phyloP scores from a whole-genome alignment of 192 early-diverging fungal genomes.

The Mortierella claussenii region DNA sequence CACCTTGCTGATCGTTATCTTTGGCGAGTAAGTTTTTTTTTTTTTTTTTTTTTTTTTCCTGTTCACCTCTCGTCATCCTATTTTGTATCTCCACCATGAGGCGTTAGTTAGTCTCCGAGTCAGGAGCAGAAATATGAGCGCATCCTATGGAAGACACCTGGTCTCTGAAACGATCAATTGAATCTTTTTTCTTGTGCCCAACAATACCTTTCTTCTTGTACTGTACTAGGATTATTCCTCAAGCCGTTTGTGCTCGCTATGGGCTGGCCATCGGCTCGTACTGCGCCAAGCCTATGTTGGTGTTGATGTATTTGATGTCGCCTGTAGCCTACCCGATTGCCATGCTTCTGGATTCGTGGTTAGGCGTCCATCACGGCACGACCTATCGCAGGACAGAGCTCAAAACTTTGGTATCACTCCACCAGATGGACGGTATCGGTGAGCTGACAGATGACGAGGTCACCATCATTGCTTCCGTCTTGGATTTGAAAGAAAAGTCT shows the following conservation, averaged over 20 bases:
- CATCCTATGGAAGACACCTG: too few species aligned
- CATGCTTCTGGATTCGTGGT: slow-evolving; percentile 82
- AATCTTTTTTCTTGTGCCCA: too few species aligned
- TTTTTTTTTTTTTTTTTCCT: background rate
- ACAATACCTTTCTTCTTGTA: too few species aligned
- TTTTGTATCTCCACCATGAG: too few species aligned
- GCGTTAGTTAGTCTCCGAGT: too few species aligned
- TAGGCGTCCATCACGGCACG: slow-evolving; percentile 90
- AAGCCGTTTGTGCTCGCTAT: slow-evolving; percentile 89
- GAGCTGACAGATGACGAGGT: slow-evolving; percentile 82
- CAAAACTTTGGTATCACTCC: slow-evolving; percentile 81
- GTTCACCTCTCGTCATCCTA: background rate
- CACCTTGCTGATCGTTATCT: slow-evolving; percentile 90
- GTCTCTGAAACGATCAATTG: too few species aligned
- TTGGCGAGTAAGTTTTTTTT: slow-evolving; percentile 82
- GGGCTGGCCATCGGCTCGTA: slow-evolving; percentile 93
- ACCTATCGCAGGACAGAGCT: slow-evolving; percentile 81
- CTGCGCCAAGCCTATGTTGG: slow-evolving; percentile 77
- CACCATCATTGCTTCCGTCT: slow-evolving; percentile 80
- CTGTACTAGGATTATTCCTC: slow-evolving; percentile 33
- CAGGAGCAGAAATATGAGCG: too few species aligned
- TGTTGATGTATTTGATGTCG: slow-evolving; percentile 73
- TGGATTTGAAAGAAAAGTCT: slow-evolving; percentile 79
- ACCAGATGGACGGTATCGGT: slow-evolving; percentile 74
- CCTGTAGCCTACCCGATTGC: slow-evolving; percentile 91